Evolutionary conservation across 306 rosid genomes (phyloP), one percentile per base, ranked within the genome.

Genomic region (Glycine tomentella): DNA sequence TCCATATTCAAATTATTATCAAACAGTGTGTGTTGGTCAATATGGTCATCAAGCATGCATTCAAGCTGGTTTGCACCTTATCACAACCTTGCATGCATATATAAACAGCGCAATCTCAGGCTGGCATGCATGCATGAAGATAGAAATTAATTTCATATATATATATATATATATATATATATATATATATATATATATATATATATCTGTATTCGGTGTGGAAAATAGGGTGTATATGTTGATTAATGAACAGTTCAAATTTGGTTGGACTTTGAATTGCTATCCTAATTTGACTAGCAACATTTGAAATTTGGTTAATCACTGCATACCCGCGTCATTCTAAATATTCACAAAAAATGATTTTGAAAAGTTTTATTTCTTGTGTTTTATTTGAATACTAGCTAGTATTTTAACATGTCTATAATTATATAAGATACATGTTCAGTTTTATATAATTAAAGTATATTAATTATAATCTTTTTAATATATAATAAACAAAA

Each of bases 261-360:
- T 73, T 69, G 70, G 83, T 45, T 81, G 3, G 59, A 80, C 65
- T 62, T 80, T 84, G 64, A 80, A 72, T 55, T 67, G 42, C 15
- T 4, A 16, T 38, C 51, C 13, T 50, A 31, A 42, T 31, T 75
- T 75, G 84, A 75, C 79, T 4, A 36, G 31, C 11, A 57, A 56
- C 45, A 16, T 68, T 75, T 58, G 75, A 52, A 70, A 52, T 46
- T 5, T 42, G 46, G 46, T 5, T 42, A 42, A 42, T 42, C 46
- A 42, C 46, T 42, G 8, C 8, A 42, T 42, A 7, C 8, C 2
- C 8, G 6, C 46, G 46, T 7, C 46, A 42, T 42, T 42, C 46
- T 42, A 42, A 42, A 42, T 42, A 42, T 6, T 42, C 8, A 42
- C 46, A 42, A 7, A 1, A 42, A 42, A 42, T 42, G 7, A 42